Evolutionary conservation across 305 asterid species (phyloP).

Genomic region (Rubia balearica): DNA sequence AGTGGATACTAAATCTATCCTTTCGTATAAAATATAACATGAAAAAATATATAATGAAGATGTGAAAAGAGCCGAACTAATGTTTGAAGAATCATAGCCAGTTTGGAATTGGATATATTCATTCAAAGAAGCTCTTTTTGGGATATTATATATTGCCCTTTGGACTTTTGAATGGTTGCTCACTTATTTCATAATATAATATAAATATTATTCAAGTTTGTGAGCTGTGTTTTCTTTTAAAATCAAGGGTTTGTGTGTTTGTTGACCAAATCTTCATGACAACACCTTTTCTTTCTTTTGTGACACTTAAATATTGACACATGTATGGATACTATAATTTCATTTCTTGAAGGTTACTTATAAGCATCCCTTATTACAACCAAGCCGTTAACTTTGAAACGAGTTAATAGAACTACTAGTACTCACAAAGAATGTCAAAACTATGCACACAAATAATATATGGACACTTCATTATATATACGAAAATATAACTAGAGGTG

Average conservation of each 20-base stretch:
- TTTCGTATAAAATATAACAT: too few relatives aligned
- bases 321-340: neutral
- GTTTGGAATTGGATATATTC: neutral
- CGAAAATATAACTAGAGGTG: too few relatives aligned
- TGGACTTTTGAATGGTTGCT: neutral
- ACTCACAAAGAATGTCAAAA: too few relatives aligned
- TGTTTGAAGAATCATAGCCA: neutral
- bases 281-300: neutral
- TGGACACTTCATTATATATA: too few relatives aligned
- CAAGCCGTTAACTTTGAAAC: too few relatives aligned
- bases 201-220: neutral
- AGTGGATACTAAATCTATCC: too few relatives aligned
- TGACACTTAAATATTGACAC: neutral
- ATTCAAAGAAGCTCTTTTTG: neutral
- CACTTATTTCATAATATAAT: neutral
- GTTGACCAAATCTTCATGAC: neutral
- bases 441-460: too few relatives aligned
- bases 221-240: neutral
- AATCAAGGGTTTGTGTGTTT: neutral
- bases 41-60: too few relatives aligned
- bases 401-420: too few relatives aligned
- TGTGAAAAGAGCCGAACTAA: neutral
- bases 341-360: slow-evolving; percentile 3
- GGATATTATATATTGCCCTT: neutral
- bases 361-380: too few relatives aligned